Evolutionary conservation across 1,284 basidiomycete species (phyloP).

Genomic region (Apiotrichum sp.): DNA sequence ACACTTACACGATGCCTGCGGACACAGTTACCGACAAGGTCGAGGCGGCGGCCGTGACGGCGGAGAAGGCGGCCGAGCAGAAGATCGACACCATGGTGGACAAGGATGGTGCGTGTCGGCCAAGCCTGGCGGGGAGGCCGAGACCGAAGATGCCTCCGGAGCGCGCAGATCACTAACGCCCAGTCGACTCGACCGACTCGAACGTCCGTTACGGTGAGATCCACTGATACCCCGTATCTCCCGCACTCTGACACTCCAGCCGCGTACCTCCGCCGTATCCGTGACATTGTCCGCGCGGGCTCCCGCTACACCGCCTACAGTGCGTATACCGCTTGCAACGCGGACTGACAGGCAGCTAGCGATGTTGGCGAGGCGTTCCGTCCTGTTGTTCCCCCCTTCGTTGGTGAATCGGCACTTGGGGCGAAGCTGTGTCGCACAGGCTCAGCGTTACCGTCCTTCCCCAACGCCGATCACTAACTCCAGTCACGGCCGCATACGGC

Average conservation of each 20-base stretch:
- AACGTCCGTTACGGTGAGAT: conserved; percentile 44
- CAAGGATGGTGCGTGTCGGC: conserved; percentile 2
- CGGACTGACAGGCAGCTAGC: conserved; percentile 54
- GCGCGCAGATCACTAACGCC: no score
- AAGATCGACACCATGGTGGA: conserved; percentile 1
- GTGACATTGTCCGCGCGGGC: conserved; percentile 68
- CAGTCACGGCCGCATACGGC: conserved; percentile 61
- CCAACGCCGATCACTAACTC: background rate
- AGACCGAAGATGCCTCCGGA: no score
- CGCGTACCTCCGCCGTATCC: conserved; percentile 71
- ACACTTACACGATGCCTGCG: background rate
- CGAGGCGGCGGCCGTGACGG: background rate
- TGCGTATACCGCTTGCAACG: conserved; percentile 44
- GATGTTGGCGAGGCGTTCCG: conserved; percentile 90
- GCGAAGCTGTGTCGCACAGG: no score
- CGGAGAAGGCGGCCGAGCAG: background rate
- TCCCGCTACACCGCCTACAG: conserved; percentile 73
- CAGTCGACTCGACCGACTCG: conserved; percentile 45
- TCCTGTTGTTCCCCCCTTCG: conserved; percentile 69
- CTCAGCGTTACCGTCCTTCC: background rate
- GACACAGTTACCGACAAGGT: background rate
- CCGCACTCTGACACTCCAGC: conserved; percentile 48
- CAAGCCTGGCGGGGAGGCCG: background rate
- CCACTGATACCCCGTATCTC: background rate
- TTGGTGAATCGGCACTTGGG: conserved; percentile 46